Evolutionary conservation across 2,329 filamentous ascomycete genomes (phyloP), one percentile per base, ranked within the genome.

Genomic region (Tricladium varicosporioides): DNA sequence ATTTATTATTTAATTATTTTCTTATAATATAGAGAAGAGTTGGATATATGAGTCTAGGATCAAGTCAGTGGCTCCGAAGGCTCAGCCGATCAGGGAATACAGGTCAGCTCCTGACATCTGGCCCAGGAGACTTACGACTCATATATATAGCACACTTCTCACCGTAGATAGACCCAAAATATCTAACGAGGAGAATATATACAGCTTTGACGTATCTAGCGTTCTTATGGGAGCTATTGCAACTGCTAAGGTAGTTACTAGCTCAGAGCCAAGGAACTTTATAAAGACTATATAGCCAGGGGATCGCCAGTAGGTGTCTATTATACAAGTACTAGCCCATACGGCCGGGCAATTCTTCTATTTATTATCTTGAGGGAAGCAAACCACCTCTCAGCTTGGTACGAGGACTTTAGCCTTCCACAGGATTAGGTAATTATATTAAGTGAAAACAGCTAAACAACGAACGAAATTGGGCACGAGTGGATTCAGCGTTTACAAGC

Each of bases 261-360:
- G n/a, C 58, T 53, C 54, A 59, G 60, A 67, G 53, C 13, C 45
- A 15, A 11, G 11, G 46, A 32, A 54, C 15, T 53, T 58, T 48
- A 50, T 50, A 45, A 57, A 48, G 45, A 36, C 54, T 22, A 31
- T 58, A 10, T 54, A 70, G 53, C 63, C 59, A 57, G 58, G 60
- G 10, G 69, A 68, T 56, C 43, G 62, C n/a, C 60, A 70, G 57
- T 71, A 53, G 61, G 60, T 59, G 32, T 69, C 63, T 53, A 48
- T 59, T 15, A 70, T 70, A 44, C n/a, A 67, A 32, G 52, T n/a
- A 57, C 69, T 33, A 67, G 62, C 54, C 55, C 63, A 16, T 13
- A 14, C 9, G 62, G 65, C 10, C 69, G 52, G 57, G 43, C 48
- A 10, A 22, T 70, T 27, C 65, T 59, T 31, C 63, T 56, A 18